phyloP scores from a whole-genome alignment of 2,329 filamentous ascomycete genomes.

The Rutstroemia sp. region DNA sequence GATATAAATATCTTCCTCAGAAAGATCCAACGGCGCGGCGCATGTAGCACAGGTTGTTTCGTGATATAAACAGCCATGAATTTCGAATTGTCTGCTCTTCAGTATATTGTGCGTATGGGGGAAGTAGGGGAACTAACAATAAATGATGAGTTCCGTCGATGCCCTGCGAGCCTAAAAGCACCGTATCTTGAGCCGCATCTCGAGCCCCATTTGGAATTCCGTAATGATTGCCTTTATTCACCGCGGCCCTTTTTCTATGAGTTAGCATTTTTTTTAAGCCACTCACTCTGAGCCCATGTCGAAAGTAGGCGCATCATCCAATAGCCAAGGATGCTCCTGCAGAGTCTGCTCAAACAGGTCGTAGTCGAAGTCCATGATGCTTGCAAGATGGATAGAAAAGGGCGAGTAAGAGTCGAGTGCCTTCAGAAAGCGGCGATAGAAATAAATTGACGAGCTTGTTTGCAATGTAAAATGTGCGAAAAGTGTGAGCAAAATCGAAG shows the following conservation, averaged over 20 bases:
- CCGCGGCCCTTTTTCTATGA: constrained; percentile 3
- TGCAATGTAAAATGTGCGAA: background rate
- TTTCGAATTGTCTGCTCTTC: background rate
- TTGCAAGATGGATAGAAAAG: background rate
- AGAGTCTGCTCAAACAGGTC: background rate
- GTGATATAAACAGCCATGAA: background rate
- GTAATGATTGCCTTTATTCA: too few relatives aligned
- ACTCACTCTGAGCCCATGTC: constrained; percentile 1
- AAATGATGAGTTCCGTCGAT: background rate
- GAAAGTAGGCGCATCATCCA: background rate
- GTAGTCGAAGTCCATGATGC: background rate
- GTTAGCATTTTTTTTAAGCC: constrained; percentile 6
- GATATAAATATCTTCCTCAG: background rate
- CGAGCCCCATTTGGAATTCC: too few relatives aligned
- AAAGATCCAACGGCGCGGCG: background rate
- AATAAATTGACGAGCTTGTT: background rate
- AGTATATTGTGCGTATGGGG: background rate
- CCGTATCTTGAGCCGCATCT: background rate
- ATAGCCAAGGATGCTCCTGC: background rate
- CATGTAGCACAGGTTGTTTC: background rate
- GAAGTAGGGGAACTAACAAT: background rate
- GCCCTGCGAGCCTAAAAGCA: too few relatives aligned
- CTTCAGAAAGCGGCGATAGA: background rate
- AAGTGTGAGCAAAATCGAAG: background rate
- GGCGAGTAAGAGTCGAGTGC: background rate